These are phyloP conservation scores for Kwoniella sp. DNA, from an alignment of 768 basidiomycete genomes.

Conservation along the genomic window DNA sequence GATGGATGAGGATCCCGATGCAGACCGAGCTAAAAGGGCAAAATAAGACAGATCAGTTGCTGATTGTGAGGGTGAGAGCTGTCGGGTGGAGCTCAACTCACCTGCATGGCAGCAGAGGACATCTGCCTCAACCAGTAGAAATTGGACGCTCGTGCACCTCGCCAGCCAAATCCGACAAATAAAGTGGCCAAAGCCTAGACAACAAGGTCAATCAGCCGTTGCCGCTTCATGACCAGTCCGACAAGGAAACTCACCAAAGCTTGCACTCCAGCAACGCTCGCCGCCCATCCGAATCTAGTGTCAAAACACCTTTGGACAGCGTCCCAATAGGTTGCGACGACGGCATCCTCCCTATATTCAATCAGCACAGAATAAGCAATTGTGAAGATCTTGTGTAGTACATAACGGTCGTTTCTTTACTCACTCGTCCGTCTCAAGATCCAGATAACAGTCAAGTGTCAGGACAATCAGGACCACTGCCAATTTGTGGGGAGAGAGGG, in stretches of 20 bases:
- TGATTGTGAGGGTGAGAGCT: no score
- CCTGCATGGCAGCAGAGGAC: constrained; percentile 38
- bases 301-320: constrained; percentile 48
- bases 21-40: constrained; percentile 32
- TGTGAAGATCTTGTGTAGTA: no score
- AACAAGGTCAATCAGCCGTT: neutral
- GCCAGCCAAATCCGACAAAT: constrained; percentile 50
- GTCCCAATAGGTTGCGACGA: constrained; percentile 43
- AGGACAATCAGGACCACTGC: constrained; percentile 47
- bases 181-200: constrained; percentile 30
- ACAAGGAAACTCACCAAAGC: constrained; percentile 29
- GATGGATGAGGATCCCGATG: constrained; percentile 48
- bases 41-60: neutral
- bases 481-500: constrained; percentile 48
- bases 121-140: constrained; percentile 49
- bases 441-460: constrained; percentile 42
- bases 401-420: neutral
- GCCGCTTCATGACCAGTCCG: neutral
- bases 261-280: constrained; percentile 47
- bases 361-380: no score
- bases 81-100: no score
- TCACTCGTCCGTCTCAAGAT: constrained; percentile 33
- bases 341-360: constrained; percentile 25
- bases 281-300: constrained; percentile 46
- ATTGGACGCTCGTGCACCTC: constrained; percentile 43